Percentiles rank a stretch among this genome's conserved stretches.
Evolutionary conservation across 768 basidiomycete species (phyloP).

Genomic region (Rhodotorula kratochvilovae): DNA sequence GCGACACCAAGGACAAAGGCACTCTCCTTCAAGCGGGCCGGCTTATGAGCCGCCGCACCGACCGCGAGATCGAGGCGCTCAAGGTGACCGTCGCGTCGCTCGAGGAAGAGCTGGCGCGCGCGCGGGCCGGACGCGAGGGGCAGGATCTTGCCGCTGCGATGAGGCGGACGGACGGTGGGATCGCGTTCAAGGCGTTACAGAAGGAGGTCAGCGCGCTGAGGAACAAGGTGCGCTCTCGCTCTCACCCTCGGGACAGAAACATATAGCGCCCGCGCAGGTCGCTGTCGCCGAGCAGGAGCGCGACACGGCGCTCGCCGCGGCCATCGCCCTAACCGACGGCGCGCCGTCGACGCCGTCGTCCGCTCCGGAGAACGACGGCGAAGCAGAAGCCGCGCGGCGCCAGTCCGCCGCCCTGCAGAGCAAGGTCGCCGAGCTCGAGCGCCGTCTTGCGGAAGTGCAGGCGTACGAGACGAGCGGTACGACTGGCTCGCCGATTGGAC

Average conservation of each 20-base stretch:
- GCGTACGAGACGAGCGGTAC: no score
- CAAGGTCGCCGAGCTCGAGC: neutral
- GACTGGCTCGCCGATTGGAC: neutral
- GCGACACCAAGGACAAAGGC: neutral
- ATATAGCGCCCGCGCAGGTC: neutral
- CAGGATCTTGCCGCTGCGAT: neutral
- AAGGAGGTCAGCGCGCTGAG: neutral
- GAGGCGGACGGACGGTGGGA: neutral
- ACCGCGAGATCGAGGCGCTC: neutral
- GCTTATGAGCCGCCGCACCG: neutral
- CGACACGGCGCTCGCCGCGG: neutral
- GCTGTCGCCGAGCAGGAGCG: neutral
- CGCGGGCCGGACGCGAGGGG: no score
- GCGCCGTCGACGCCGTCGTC: no score
- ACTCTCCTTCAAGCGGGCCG: neutral
- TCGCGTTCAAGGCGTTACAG: neutral
- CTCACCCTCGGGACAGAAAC: no score
- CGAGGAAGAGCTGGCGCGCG: neutral
- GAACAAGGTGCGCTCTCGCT: neutral
- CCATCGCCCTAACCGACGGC: no score
- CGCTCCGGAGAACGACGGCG: no score
- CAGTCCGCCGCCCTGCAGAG: neutral
- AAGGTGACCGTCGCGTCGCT: neutral
- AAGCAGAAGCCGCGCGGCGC: no score
- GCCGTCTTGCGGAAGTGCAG: no score